These are phyloP conservation scores for Plasmodium vinckei DNA, from an alignment of 169 alveolate species.

Conservation along the genomic window DNA sequence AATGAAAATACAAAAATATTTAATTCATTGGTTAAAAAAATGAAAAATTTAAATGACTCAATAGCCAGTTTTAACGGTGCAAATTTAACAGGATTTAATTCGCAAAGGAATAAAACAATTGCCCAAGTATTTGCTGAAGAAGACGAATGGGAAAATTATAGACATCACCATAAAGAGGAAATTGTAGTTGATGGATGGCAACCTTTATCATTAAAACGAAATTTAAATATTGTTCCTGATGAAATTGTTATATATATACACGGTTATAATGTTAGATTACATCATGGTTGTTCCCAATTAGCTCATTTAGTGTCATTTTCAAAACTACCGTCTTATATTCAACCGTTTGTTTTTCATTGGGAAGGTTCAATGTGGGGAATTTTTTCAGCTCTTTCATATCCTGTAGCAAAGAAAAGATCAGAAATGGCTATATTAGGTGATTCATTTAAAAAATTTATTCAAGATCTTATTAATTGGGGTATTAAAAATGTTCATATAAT, in stretches of 20 bases:
- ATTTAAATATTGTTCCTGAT: constrained; percentile 82
- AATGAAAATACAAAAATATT: constrained; percentile 29
- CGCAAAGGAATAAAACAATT: constrained; percentile 64
- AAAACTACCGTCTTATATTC: constrained; percentile 85
- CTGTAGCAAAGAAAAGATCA: constrained; percentile 79
- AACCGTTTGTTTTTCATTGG: constrained; percentile 90
- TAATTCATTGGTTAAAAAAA: constrained; percentile 9
- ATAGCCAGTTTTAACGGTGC: constrained; percentile 34
- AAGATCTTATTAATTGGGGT: constrained; percentile 78
- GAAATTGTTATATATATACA: constrained; percentile 90
- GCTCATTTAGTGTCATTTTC: constrained; percentile 88
- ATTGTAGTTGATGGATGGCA: constrained; percentile 84
- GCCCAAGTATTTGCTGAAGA: constrained; percentile 85
- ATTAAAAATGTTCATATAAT: constrained; percentile 81
- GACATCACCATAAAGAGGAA: constrained; percentile 76
- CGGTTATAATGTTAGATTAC: constrained; percentile 89
- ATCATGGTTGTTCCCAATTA: constrained; percentile 87
- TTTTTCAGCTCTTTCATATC: constrained; percentile 84
- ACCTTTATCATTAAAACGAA: constrained; percentile 81
- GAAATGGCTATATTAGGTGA: constrained; percentile 79
- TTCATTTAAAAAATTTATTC: constrained; percentile 79
- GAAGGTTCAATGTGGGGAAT: constrained; percentile 86
- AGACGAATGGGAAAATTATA: constrained; percentile 86
- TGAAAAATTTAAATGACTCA: constrained; percentile 38
- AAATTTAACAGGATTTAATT: constrained; percentile 25